Percentiles rank a stretch among this genome's conserved stretches.
phyloP scores from a whole-genome alignment of 176 grass and related monocot genomes.

The Avena atlantica region DNA sequence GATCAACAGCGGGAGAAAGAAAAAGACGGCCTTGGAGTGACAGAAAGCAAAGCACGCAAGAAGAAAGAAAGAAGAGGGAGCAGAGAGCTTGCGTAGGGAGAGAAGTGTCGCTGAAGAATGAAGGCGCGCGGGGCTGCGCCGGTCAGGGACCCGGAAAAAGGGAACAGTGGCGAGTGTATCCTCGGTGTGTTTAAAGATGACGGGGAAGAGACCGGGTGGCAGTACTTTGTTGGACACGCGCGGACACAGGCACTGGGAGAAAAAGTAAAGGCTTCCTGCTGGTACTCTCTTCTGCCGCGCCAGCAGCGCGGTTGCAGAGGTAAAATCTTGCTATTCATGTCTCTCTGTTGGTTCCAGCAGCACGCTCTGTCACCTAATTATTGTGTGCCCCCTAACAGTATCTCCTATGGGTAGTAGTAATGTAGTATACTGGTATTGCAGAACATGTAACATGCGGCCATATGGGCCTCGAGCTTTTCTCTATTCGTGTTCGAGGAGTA shows the following conservation, averaged over 20 bases:
- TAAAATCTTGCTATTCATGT: slow-evolving; percentile 28
- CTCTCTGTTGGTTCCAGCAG: slow-evolving; percentile 2
- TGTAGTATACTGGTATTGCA: background rate
- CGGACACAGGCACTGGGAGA: slow-evolving; percentile 6
- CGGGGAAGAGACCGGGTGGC: background rate
- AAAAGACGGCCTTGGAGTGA: slow-evolving; percentile 64
- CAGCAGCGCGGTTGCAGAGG: slow-evolving; percentile 40
- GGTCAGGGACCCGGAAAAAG: slow-evolving; percentile 62
- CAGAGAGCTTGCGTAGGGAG: slow-evolving; percentile 15
- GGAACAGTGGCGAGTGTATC: slow-evolving; percentile 47
- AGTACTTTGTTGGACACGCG: slow-evolving; percentile 23
- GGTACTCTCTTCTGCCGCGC: slow-evolving; percentile 31
- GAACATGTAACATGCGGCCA: background rate
- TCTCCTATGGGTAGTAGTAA: background rate
- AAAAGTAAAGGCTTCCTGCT: slow-evolving; percentile 37
- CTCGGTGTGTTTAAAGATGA: slow-evolving; percentile 44
- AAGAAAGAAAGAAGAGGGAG: slow-evolving; percentile 46
- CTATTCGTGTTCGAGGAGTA: background rate
- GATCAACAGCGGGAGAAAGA: slow-evolving; percentile 49
- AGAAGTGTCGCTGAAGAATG: background rate
- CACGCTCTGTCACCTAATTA: background rate
- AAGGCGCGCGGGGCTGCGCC: slow-evolving; percentile 16
- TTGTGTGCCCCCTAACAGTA: background rate
- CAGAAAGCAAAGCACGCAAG: slow-evolving; percentile 56
- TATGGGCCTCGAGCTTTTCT: slow-evolving; percentile 35